Evolutionary conservation across 106 monocot species (phyloP).

Genomic region (Platanthera guangdongensis): DNA sequence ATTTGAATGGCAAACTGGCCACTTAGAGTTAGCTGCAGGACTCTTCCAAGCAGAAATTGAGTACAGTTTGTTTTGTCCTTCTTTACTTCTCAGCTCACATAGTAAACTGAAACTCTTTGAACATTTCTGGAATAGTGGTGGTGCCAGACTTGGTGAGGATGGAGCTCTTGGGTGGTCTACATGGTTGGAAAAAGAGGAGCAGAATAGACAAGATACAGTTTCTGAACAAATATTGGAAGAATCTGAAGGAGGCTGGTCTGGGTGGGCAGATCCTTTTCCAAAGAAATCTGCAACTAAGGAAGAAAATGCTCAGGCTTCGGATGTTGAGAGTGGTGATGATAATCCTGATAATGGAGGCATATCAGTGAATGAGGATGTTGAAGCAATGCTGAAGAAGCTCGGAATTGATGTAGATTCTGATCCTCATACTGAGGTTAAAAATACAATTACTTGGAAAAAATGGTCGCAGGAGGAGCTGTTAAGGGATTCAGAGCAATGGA

Average conservation of each 20-base stretch:
- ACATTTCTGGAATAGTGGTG: conserved; percentile 83
- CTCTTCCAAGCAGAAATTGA: conserved; percentile 92
- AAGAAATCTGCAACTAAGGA: conserved; percentile 14
- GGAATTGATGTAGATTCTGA: conserved; percentile 71
- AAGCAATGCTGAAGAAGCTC: conserved; percentile 71
- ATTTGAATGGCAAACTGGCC: conserved; percentile 95
- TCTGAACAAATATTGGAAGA: conserved; percentile 48
- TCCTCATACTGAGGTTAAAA: conserved; percentile 68
- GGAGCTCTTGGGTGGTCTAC: conserved; percentile 72
- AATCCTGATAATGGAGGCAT: conserved; percentile 30
- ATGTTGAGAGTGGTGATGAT: conserved; percentile 31
- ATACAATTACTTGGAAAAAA: conserved; percentile 76
- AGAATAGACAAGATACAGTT: conserved; percentile 26
- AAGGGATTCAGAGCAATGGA: conserved; percentile 77
- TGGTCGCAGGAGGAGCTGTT: conserved; percentile 71
- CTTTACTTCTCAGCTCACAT: conserved; percentile 54
- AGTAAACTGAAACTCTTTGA: conserved; percentile 88
- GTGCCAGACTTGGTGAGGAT: conserved; percentile 80
- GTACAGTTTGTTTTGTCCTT: conserved; percentile 72
- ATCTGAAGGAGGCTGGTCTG: conserved; percentile 82
- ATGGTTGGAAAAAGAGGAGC: conserved; percentile 76
- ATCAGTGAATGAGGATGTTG: conserved; percentile 50
- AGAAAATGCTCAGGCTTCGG: conserved; percentile 23
- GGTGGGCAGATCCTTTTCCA: conserved; percentile 60
- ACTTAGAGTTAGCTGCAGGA: conserved; percentile 77